Base-by-base conservation (phyloP, 2,329 filamentous ascomycete genomes). In the Helminthosporium solani region DNA sequence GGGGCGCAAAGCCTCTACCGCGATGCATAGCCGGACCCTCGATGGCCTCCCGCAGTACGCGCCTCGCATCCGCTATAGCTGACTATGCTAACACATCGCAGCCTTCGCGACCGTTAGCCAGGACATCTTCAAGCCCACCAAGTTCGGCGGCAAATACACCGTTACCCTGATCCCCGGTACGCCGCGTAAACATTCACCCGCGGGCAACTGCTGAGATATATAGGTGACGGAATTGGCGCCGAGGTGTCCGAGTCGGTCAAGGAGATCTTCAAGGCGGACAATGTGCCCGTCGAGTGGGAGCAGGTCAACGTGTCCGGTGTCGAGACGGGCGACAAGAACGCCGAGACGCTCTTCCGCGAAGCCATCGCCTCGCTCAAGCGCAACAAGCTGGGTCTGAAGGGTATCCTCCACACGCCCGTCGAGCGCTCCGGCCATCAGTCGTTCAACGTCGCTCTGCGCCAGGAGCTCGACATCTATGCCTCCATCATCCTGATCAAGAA, bases 191-290 rank as follows among this genome's bases (percentile, higher is more conserved):
- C 52, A 50, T 41, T 50, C 38, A 41, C 16, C 41, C 36, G 42
- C 41, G 36, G 50, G 35, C 37, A 40, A 41, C 46, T 52, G 57
- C 54, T 63, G 47, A 61, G 51, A 53, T 21, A 44, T 42, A 53
- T 57, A 85, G 83, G 83, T 78, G 94, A 99, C 68, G 94, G 94
- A 80, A 96, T 99, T 72, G 94, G 94, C 74, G 89, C 90, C 74
- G 94, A 99, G 78, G 91, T 97, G 53, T 90, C 92, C 66, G 91
- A 97, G 78, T 94, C 90, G 55, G 92, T 99, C 74, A 96, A 96
- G 86, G 95, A 92, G 61, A 87, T 99, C 75, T 97, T 97, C 86
- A 97, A 96, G 84, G 91, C 92, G 72, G 92, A 97, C 80, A 97
- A 96, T 72, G 92, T 96, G 43, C 94, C 94, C 68, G 86, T 99